These are phyloP conservation scores for Penstemon newberryi DNA, from an alignment of 257 asterid species.

Conservation along the genomic window DNA sequence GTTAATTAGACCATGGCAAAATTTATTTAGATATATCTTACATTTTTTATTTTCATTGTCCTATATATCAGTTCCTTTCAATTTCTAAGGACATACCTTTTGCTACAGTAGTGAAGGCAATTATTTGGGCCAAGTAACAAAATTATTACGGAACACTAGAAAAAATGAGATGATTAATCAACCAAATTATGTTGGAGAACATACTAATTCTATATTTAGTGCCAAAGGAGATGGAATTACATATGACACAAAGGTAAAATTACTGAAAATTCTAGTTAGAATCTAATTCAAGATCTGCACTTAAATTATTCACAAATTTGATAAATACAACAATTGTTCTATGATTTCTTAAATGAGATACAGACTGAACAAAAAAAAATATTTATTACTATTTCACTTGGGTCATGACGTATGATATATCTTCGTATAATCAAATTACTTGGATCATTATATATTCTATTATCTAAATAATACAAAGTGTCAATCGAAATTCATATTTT, in stretches of 20 bases:
- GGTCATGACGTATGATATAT: too few relatives aligned
- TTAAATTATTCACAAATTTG: neutral
- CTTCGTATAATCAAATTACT: too few relatives aligned
- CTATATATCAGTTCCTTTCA: neutral
- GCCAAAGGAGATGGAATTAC: conserved; percentile 51
- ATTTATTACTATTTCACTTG: neutral
- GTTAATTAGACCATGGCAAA: neutral
- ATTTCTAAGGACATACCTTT: neutral
- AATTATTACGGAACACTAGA: neutral
- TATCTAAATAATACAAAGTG: too few relatives aligned
- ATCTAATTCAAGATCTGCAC: neutral
- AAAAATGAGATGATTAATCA: neutral
- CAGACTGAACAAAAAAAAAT: fast-evolving
- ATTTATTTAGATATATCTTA: neutral
- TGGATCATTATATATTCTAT: too few relatives aligned
- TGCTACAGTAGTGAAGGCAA: too few relatives aligned
- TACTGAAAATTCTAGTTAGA: too few relatives aligned
- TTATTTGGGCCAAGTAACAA: neutral
- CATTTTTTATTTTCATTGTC: neutral
- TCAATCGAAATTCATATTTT: too few relatives aligned
- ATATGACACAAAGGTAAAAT: conserved; percentile 44
- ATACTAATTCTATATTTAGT: conserved; percentile 25
- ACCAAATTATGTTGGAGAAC: neutral
- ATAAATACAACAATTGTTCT: neutral
- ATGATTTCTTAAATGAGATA: neutral